phyloP scores from a whole-genome alignment of 2,329 filamentous ascomycete species.

The Claviceps sorghi region DNA sequence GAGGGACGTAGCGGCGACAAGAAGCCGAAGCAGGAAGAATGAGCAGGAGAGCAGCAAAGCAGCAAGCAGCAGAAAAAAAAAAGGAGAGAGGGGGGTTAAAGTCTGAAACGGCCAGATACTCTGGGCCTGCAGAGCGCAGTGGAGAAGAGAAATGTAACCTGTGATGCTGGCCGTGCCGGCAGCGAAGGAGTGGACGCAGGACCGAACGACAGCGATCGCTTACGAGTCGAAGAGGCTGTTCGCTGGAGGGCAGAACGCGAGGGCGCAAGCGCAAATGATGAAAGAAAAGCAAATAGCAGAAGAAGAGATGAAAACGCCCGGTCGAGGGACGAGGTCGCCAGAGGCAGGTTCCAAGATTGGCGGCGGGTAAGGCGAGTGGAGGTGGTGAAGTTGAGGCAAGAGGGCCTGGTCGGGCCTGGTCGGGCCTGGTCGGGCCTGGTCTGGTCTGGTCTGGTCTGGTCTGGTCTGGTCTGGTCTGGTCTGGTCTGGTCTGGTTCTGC shows the following conservation, averaged over 20 bases:
- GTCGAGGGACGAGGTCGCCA: background rate
- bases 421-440: background rate
- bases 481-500: background rate
- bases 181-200: background rate
- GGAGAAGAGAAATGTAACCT: background rate
- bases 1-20: background rate
- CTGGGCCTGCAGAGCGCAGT: slow-evolving; percentile 1
- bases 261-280: background rate
- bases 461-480: background rate
- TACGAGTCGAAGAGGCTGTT: background rate
- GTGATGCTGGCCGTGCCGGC: background rate
- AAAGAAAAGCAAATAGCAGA: background rate
- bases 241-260: background rate
- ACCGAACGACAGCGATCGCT: background rate
- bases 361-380: background rate
- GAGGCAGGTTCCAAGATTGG: background rate
- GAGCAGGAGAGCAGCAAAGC: background rate
- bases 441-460: background rate
- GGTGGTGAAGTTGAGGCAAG: slow-evolving; percentile 1
- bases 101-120: background rate
- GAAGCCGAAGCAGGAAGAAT: background rate
- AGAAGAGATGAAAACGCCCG: background rate
- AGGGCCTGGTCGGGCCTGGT: background rate
- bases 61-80: background rate
- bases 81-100: background rate